Percentiles rank a stretch among this genome's conserved stretches.
phyloP scores from a whole-genome alignment of 306 rosid species.

The Gastrolobium villosum region DNA sequence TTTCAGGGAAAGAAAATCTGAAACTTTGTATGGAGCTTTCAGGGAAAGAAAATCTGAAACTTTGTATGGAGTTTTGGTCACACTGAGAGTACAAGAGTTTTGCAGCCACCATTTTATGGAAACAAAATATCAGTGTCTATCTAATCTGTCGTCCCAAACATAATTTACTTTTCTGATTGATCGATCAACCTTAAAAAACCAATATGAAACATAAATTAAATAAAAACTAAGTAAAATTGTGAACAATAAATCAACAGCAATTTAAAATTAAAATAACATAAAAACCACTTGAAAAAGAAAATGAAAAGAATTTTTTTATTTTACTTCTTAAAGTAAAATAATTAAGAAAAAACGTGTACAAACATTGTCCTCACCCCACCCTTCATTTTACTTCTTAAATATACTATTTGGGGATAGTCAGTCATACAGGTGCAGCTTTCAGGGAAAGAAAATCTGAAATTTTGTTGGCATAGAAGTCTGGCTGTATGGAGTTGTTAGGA shows the following conservation, averaged over 20 bases:
- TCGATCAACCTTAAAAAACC: no score
- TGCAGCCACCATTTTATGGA: constrained; percentile 98
- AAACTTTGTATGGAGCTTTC: constrained; percentile 77
- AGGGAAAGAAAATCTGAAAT: constrained; percentile 87
- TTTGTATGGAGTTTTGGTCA: constrained; percentile 82
- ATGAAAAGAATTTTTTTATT: background rate
- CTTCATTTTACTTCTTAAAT: constrained; percentile 10
- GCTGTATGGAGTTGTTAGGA: constrained; percentile 84
- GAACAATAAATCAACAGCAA: no score
- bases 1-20: constrained; percentile 83
- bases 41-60: constrained; percentile 83
- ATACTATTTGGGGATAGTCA: constrained; percentile 4
- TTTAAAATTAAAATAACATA: no score
- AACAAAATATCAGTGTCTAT: constrained; percentile 88
- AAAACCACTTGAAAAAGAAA: background rate
- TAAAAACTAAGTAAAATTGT: no score
- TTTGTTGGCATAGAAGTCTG: constrained; percentile 88
- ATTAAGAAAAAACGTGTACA: no score
- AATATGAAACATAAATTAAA: no score
- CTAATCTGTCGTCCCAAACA: constrained; percentile 95
- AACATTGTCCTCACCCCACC: background rate
- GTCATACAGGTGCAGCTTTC: constrained; percentile 81
- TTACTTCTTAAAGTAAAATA: background rate
- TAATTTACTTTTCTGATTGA: no score
- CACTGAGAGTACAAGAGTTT: constrained; percentile 95